A percentile compares a stretch with the other conserved stretches of the same genome.
Conservation (phyloP, 805 yeast species). For the Tetrapisispora pingtungensis region DNA sequence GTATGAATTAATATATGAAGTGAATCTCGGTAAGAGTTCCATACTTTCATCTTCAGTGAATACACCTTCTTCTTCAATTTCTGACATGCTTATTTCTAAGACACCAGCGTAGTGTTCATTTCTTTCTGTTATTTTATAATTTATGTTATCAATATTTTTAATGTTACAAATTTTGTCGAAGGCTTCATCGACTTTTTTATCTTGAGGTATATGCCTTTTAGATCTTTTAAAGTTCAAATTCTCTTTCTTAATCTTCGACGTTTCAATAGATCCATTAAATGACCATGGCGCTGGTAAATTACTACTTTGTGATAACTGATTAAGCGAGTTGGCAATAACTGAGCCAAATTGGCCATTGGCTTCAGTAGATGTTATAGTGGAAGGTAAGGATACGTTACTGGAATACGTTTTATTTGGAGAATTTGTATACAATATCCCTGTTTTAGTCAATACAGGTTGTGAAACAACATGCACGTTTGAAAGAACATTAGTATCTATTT, state of each 20-base stretch:
- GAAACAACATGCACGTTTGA: background rate
- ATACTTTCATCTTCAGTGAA: background rate
- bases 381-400: background rate
- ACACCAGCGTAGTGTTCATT: conserved; percentile 20
- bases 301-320: background rate
- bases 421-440: background rate
- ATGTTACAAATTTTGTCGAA: conserved; percentile 16
- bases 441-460: background rate
- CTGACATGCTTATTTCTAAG: conserved; percentile 16
- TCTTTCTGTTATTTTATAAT: conserved; percentile 6
- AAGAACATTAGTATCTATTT: conserved; percentile 9
- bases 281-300: background rate
- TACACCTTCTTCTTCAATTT: background rate
- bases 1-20: conserved; percentile 21
- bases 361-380: background rate
- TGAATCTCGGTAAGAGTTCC: conserved; percentile 22
- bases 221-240: conserved; percentile 17
- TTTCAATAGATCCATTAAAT: background rate
- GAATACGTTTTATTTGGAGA: background rate
- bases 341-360: background rate
- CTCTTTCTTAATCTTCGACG: conserved; percentile 4
- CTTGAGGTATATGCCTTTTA: conserved; percentile 21
- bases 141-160: background rate
- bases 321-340: background rate
- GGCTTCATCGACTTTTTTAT: conserved; percentile 21